Conservation (phyloP, 139 green algal genomes). For the Trebouxia sp. region DNA sequence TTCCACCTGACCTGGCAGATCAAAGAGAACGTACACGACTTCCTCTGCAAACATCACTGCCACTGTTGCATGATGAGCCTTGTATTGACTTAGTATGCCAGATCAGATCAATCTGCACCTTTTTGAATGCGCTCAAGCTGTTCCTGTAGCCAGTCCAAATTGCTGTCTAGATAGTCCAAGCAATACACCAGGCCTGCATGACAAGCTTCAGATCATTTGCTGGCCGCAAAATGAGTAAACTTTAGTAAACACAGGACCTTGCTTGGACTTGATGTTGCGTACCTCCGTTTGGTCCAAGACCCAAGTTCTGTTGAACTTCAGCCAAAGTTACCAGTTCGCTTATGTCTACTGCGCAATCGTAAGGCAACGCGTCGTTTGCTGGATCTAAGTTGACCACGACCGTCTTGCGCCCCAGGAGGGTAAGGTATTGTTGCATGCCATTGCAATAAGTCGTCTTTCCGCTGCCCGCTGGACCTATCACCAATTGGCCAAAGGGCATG, state of each 20-base stretch:
- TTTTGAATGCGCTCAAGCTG: constrained; percentile 68
- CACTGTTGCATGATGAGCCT: not conserved
- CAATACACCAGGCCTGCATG: constrained; percentile 71
- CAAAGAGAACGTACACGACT: constrained; percentile 77
- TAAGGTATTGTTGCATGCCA: constrained; percentile 82
- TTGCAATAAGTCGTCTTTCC: constrained; percentile 95
- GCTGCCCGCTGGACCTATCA: constrained; percentile 91
- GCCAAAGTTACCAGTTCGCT: constrained; percentile 70
- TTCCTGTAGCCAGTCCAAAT: constrained; percentile 87
- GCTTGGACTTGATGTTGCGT: not conserved
- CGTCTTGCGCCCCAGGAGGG: constrained; percentile 40
- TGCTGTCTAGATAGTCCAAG: constrained; percentile 78
- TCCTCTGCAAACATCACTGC: constrained; percentile 52
- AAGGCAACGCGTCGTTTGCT: constrained; percentile 83
- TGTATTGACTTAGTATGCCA: not conserved
- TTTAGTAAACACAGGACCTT: not conserved
- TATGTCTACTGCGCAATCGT: constrained; percentile 72
- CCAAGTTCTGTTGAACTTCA: constrained; percentile 58
- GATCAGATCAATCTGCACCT: constrained; percentile 31
- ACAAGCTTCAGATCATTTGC: not conserved
- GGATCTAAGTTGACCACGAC: constrained; percentile 89
- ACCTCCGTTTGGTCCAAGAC: constrained; percentile 80
- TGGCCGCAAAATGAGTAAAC: not conserved
- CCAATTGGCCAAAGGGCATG: constrained; percentile 94
- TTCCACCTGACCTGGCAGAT: constrained; percentile 87